A percentile compares a stretch with the other conserved stretches of the same genome.
Evolutionary conservation across 768 basidiomycete genomes (phyloP).

Genomic region (Mycena vulgaris): DNA sequence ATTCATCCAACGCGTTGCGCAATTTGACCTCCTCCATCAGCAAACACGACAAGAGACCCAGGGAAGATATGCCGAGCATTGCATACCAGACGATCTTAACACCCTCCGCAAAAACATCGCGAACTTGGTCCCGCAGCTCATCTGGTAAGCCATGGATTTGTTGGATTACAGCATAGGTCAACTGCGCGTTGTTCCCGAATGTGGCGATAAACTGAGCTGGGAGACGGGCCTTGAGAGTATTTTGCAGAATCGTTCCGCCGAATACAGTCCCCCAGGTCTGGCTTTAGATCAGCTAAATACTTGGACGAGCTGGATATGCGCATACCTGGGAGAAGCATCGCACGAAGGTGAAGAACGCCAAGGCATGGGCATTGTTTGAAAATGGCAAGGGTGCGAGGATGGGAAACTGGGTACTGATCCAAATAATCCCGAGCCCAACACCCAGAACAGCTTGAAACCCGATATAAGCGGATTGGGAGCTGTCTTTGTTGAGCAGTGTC

Average conservation of each 20-base stretch:
- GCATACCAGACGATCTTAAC: neutral
- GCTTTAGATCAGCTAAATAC: neutral
- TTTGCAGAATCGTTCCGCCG: neutral
- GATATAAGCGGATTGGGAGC: neutral
- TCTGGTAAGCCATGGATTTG: too few species aligned
- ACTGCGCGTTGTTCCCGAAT: neutral
- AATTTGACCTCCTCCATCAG: neutral
- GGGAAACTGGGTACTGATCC: neutral
- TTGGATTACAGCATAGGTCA: too few species aligned
- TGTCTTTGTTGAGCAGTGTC: too few species aligned
- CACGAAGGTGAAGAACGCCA: neutral
- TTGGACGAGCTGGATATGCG: neutral
- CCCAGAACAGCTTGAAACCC: neutral
- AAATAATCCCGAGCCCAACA: neutral
- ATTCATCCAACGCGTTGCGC: neutral
- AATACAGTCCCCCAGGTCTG: neutral
- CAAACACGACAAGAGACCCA: neutral
- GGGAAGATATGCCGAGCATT: neutral
- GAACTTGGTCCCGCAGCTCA: neutral
- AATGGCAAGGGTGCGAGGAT: neutral
- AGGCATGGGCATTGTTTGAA: neutral
- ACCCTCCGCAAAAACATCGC: neutral
- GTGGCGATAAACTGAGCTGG: neutral
- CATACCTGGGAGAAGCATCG: neutral
- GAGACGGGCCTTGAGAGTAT: neutral